Evolutionary conservation across 75 land plant species (phyloP).

Genomic region (Picea sitchensis): DNA sequence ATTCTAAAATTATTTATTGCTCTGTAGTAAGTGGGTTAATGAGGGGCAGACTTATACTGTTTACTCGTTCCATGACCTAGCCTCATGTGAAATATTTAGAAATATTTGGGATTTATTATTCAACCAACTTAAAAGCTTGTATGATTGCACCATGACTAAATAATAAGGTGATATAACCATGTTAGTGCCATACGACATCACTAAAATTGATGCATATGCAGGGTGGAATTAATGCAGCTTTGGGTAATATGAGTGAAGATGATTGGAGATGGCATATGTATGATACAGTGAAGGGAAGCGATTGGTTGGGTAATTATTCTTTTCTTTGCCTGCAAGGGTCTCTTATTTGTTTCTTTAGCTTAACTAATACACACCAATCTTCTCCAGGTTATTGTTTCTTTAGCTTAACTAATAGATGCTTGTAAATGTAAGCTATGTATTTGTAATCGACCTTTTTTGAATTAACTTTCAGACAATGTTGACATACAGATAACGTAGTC

Average conservation of each 20-base stretch:
- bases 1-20: too few relatives aligned
- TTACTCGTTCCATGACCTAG: too few relatives aligned
- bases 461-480: not conserved
- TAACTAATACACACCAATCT: not conserved
- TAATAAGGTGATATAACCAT: not conserved
- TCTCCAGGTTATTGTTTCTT: not conserved
- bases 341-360: not conserved
- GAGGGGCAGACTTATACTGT: too few relatives aligned
- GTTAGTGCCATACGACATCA: not conserved
- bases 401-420: not conserved
- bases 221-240: slow-evolving; percentile 99
- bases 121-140: not conserved
- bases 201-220: slow-evolving; percentile 16
- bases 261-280: slow-evolving; percentile 99
- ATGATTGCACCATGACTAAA: not conserved
- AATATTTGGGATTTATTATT: too few relatives aligned
- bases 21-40: too few relatives aligned
- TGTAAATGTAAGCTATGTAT: not conserved
- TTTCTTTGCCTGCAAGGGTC: not conserved
- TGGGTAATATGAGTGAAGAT: slow-evolving; percentile 97
- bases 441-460: not conserved
- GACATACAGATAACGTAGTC: not conserved
- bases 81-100: too few relatives aligned
- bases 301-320: slow-evolving; percentile 78
- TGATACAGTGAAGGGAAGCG: slow-evolving; percentile 99